phyloP scores from a whole-genome alignment of 345 rosid genomes.

The Syzygium oleosum region DNA sequence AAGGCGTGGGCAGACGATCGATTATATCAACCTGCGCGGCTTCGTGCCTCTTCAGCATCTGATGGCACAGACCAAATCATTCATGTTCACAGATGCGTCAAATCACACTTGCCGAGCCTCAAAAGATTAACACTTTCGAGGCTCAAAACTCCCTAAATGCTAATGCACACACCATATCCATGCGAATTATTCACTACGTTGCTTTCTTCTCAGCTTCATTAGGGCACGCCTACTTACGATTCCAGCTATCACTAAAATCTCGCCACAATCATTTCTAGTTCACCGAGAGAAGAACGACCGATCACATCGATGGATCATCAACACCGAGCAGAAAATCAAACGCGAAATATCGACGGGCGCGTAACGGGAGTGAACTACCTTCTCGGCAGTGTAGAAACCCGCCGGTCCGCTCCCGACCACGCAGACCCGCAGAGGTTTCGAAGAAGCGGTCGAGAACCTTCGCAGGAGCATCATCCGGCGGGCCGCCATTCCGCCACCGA shows the following conservation, averaged over 20 bases:
- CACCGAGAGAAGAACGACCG: background rate
- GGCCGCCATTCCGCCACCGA: background rate
- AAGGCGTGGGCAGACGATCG: slow-evolving; percentile 89
- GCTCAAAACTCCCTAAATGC: background rate
- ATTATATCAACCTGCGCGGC: slow-evolving; percentile 62
- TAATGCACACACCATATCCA: background rate
- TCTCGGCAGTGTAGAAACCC: slow-evolving; percentile 84
- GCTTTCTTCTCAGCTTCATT: background rate
- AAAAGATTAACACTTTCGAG: background rate
- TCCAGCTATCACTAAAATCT: background rate
- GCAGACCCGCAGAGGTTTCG: slow-evolving; percentile 63
- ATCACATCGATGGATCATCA: too few species aligned
- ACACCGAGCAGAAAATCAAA: background rate
- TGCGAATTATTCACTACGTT: background rate
- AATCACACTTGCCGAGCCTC: background rate
- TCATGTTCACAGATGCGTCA: background rate
- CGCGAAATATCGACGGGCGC: background rate
- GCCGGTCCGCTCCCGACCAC: slow-evolving; percentile 93
- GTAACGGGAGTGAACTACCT: slow-evolving; percentile 22
- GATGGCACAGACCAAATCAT: background rate
- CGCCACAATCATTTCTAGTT: background rate
- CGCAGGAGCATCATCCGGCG: background rate
- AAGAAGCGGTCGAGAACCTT: slow-evolving; percentile 3
- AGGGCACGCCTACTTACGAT: background rate
- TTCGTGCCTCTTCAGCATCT: slow-evolving; percentile 70